Evolutionary conservation across 192 early-diverging fungal species (phyloP).

Genomic region (Radiomyces spectabilis): DNA sequence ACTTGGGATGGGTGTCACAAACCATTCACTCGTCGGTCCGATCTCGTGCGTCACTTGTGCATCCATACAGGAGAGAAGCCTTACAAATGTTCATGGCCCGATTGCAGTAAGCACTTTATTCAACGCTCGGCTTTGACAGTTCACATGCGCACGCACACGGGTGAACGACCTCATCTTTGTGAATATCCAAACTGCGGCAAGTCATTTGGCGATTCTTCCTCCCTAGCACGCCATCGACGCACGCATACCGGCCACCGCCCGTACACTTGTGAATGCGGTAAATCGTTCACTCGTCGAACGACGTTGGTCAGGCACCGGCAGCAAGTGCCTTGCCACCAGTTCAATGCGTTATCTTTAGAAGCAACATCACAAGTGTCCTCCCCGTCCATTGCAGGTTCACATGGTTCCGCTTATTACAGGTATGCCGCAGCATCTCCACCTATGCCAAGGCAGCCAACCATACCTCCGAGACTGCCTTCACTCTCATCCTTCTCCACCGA

Average conservation of each 20-base stretch:
- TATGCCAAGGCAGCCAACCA: no score
- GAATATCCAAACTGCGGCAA: slow-evolving; percentile 60
- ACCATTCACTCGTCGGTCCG: slow-evolving; percentile 61
- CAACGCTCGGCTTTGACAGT: slow-evolving; percentile 73
- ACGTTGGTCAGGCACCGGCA: no score
- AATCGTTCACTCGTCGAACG: slow-evolving; percentile 62
- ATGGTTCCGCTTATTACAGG: no score
- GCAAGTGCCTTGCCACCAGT: no score
- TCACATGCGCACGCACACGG: slow-evolving; percentile 67
- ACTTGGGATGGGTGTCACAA: slow-evolving; percentile 55
- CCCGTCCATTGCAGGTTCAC: no score
- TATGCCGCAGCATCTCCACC: no score
- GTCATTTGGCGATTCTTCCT: slow-evolving; percentile 70
- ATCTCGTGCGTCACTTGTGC: slow-evolving; percentile 62
- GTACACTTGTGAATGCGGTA: slow-evolving; percentile 63
- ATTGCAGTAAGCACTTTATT: slow-evolving; percentile 58
- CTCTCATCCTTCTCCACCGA: no score
- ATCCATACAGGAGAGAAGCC: slow-evolving; percentile 73
- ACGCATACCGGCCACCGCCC: slow-evolving; percentile 70
- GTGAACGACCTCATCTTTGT: slow-evolving; percentile 62
- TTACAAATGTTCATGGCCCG: slow-evolving; percentile 52
- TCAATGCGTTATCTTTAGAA: no score
- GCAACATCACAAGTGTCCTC: no score
- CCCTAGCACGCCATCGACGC: slow-evolving; percentile 64
- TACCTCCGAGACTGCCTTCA: no score